phyloP scores from a whole-genome alignment of 768 basidiomycete species.

The Podaxis sp. region DNA sequence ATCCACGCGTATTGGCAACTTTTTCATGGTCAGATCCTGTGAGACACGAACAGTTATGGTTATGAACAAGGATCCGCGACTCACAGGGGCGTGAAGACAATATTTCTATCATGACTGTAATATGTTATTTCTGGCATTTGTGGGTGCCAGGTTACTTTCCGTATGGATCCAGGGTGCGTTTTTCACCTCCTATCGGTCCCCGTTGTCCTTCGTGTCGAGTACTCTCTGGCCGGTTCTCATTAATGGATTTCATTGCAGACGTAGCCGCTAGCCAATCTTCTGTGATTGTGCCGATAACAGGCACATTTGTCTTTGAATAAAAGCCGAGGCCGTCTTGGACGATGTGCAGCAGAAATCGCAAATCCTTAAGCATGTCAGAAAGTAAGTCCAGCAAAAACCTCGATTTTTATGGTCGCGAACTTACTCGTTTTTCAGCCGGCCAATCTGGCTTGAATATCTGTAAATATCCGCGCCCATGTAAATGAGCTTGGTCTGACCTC shows the following conservation, averaged over 20 bases:
- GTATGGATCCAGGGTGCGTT: neutral
- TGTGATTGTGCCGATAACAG: conserved; percentile 3
- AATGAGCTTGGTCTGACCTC: conserved; percentile 10
- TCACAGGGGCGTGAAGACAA: neutral
- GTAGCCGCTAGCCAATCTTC: neutral
- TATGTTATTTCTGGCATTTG: neutral
- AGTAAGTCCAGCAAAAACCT: neutral
- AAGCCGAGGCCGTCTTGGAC: neutral
- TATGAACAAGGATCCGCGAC: neutral
- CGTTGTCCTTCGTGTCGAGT: neutral
- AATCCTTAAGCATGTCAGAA: conserved; percentile 16
- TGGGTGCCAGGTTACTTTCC: neutral
- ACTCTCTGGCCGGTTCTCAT: neutral
- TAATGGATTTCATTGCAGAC: neutral
- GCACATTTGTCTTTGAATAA: neutral
- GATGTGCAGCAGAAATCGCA: neutral
- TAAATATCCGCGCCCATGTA: conserved; percentile 17
- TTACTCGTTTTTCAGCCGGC: conserved; percentile 11
- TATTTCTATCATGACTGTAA: neutral
- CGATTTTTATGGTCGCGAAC: neutral
- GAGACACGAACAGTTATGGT: neutral
- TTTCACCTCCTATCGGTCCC: neutral
- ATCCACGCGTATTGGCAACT: neutral
- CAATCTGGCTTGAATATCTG: conserved; percentile 36
- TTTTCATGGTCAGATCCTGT: neutral